These are phyloP conservation scores for Colletotrichum horii DNA, from an alignment of 2,329 filamentous ascomycete genomes.

Conservation along the genomic window DNA sequence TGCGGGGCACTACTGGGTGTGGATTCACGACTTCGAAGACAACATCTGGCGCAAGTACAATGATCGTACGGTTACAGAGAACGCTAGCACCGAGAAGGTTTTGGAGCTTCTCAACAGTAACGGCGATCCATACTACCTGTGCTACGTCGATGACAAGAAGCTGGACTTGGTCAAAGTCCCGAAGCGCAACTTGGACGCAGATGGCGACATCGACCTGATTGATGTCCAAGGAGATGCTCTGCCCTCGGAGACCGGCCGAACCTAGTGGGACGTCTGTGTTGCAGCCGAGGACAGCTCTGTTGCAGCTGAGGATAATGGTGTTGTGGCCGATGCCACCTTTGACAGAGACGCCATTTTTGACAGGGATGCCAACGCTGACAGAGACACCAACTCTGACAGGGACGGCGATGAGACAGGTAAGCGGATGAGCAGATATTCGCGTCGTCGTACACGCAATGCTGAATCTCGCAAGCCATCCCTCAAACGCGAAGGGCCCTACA, in stretches of 20 bases:
- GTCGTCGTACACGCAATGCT: background rate
- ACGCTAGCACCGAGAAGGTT: constrained; percentile 69
- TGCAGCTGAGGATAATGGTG: background rate
- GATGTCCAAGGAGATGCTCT: background rate
- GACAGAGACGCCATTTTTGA: background rate
- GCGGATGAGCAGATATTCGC: background rate
- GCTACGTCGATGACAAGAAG: constrained; percentile 77
- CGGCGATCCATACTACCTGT: constrained; percentile 83
- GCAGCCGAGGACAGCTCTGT: background rate
- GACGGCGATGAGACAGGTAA: background rate
- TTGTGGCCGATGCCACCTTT: background rate
- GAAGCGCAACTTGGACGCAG: constrained; percentile 8
- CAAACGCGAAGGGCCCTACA: background rate
- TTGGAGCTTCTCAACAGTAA: constrained; percentile 69
- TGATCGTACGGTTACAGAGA: constrained; percentile 78
- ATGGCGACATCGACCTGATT: constrained; percentile 8
- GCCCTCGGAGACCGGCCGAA: background rate
- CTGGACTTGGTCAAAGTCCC: constrained; percentile 56
- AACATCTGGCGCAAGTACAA: constrained; percentile 94
- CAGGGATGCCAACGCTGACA: background rate
- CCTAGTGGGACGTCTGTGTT: background rate
- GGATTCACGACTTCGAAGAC: constrained; percentile 84
- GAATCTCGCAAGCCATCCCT: background rate
- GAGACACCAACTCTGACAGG: background rate
- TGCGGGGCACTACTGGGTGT: constrained; percentile 95